Conservation (phyloP, 1,139 yeast species). For the Wickerhamomyces sp. region DNA sequence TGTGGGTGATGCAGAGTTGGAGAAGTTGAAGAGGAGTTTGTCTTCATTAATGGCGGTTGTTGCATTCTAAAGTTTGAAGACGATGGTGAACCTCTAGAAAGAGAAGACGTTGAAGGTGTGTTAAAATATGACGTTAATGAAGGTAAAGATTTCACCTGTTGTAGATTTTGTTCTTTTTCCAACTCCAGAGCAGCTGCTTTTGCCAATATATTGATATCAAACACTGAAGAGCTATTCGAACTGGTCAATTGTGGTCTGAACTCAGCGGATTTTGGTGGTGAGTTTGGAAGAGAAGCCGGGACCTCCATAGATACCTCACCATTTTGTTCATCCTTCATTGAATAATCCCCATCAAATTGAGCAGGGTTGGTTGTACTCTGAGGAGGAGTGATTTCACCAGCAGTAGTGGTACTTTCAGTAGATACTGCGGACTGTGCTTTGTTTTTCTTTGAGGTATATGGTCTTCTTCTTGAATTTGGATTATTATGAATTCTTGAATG, state of each 20-base stretch:
- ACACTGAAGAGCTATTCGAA: conserved; percentile 24
- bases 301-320: not conserved
- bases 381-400: not conserved
- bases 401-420: not conserved
- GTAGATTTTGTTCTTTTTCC: conserved; percentile 43
- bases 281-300: conserved; percentile 22
- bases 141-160: conserved; percentile 57
- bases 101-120: conserved; percentile 1
- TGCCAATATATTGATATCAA: conserved; percentile 73
- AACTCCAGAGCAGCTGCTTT: conserved; percentile 80
- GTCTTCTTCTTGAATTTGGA: conserved; percentile 59
- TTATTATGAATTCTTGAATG: conserved; percentile 85
- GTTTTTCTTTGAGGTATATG: conserved; percentile 25
- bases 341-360: not conserved
- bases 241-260: conserved; percentile 7
- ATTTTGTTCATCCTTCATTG: conserved; percentile 1
- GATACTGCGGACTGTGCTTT: conserved; percentile 7
- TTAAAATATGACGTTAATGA: conserved; percentile 55
- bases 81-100: not conserved
- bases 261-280: conserved; percentile 18
- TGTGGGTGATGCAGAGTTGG: conserved; percentile 23
- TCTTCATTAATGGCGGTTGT: conserved; percentile 8
- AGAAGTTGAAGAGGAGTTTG: conserved; percentile 22
- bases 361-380: not conserved
- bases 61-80: conserved; percentile 2